Percentiles rank a stretch among this genome's conserved stretches.
Evolutionary conservation across 2,329 filamentous ascomycete species (phyloP).

Genomic region (Colletotrichum aenigma): DNA sequence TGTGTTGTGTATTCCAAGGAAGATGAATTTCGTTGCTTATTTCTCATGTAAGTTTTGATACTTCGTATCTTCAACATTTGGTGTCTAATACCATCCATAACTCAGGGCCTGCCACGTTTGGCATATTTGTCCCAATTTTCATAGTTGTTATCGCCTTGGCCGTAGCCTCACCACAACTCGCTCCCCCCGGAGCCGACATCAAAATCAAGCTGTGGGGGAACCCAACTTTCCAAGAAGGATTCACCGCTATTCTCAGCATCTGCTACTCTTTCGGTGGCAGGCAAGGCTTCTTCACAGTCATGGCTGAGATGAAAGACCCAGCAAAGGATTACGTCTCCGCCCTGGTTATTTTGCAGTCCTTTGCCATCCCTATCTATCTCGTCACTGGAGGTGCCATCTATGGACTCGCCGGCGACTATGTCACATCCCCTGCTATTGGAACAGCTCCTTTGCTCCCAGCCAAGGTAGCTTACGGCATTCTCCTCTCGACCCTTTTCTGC

Average conservation of each 20-base stretch:
- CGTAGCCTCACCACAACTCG: background rate
- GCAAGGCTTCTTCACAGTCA: background rate
- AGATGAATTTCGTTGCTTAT: background rate
- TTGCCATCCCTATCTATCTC: background rate
- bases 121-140: background rate
- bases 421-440: background rate
- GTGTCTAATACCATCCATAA: fast-evolving
- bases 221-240: background rate
- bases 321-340: background rate
- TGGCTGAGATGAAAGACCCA: background rate
- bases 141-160: background rate
- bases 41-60: background rate
- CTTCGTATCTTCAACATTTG: fast-evolving
- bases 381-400: background rate
- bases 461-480: background rate
- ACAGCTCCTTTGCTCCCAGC: background rate
- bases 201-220: background rate
- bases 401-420: background rate
- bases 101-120: background rate
- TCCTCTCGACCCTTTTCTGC: background rate
- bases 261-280: background rate
- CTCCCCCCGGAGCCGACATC: background rate
- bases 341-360: background rate
- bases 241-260: background rate
- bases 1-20: background rate